Conservation (phyloP, 345 rosid species). For the Euphorbia pulcherrima region DNA sequence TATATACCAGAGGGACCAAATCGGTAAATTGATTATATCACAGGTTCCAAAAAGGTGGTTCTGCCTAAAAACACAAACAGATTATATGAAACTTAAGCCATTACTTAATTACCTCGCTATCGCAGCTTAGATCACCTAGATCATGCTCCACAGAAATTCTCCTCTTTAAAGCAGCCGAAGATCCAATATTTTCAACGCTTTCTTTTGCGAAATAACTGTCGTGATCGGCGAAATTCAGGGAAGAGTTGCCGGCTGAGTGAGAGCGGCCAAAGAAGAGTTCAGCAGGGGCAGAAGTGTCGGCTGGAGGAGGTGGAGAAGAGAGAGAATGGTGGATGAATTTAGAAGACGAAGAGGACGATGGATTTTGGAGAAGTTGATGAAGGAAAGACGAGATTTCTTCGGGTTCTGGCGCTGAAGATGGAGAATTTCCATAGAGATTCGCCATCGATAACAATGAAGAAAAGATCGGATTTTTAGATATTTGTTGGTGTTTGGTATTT, state of each 20-base stretch:
- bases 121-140: slow-evolving; percentile 38
- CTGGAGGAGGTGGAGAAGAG: slow-evolving; percentile 25
- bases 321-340: slow-evolving; percentile 24
- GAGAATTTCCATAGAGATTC: slow-evolving; percentile 47
- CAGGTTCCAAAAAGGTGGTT: no score
- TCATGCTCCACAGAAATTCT: slow-evolving; percentile 27
- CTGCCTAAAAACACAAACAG: neutral
- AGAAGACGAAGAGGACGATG: slow-evolving; percentile 26
- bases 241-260: slow-evolving; percentile 14
- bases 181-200: slow-evolving; percentile 25
- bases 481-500: neutral
- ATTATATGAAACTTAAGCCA: neutral
- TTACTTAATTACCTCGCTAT: slow-evolving; percentile 38
- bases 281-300: neutral
- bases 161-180: slow-evolving; percentile 17
- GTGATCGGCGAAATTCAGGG: slow-evolving; percentile 23
- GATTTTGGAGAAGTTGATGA: slow-evolving; percentile 39
- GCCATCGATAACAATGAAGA: slow-evolving; percentile 33
- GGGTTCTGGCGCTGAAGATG: slow-evolving; percentile 34
- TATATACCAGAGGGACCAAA: no score
- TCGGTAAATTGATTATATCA: no score
- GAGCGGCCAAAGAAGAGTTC: slow-evolving; percentile 19
- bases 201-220: slow-evolving; percentile 25
- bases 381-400: slow-evolving; percentile 50
- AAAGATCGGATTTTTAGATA: neutral